Percentiles rank a stretch among this genome's conserved stretches.
These are phyloP conservation scores for Zygosaccharomyces bisporus DNA, from an alignment of 805 yeast genomes.

Conservation along the genomic window DNA sequence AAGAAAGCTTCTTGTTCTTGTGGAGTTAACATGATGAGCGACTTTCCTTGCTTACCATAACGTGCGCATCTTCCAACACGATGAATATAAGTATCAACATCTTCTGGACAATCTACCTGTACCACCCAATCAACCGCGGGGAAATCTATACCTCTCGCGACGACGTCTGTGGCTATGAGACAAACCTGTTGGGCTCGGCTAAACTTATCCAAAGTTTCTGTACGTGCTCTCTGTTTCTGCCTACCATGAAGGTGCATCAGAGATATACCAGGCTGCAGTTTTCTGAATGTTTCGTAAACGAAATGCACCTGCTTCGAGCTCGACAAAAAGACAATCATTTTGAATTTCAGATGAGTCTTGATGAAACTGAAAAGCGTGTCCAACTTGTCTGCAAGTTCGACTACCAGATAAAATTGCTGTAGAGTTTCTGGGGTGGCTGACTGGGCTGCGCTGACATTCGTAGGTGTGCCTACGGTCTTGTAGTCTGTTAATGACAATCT, in stretches of 20 bases:
- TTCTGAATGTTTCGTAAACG: slow-evolving; percentile 80
- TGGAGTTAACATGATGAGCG: slow-evolving; percentile 78
- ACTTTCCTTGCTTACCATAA: slow-evolving; percentile 79
- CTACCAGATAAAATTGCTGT: slow-evolving; percentile 75
- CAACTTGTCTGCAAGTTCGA: slow-evolving; percentile 73
- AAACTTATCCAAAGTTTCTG: slow-evolving; percentile 77
- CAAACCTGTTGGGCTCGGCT: slow-evolving; percentile 76
- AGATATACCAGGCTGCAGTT: slow-evolving; percentile 88
- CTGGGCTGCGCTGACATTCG: slow-evolving; percentile 57
- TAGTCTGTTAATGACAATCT: slow-evolving; percentile 48
- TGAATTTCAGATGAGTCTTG: slow-evolving; percentile 73
- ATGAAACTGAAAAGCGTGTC: slow-evolving; percentile 84
- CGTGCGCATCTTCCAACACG: slow-evolving; percentile 89
- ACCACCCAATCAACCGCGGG: slow-evolving; percentile 95
- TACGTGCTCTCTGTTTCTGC: slow-evolving; percentile 83
- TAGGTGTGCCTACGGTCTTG: slow-evolving; percentile 48
- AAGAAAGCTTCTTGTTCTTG: slow-evolving; percentile 76
- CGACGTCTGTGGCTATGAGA: slow-evolving; percentile 84
- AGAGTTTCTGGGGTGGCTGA: slow-evolving; percentile 73
- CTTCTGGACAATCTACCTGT: slow-evolving; percentile 90
- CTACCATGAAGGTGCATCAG: slow-evolving; percentile 82
- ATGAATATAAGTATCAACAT: slow-evolving; percentile 82
- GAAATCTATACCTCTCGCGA: slow-evolving; percentile 88
- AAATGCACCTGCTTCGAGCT: slow-evolving; percentile 90
- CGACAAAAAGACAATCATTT: slow-evolving; percentile 78